Base-by-base conservation (phyloP, 2,329 filamentous ascomycete genomes). In the Pestalotiopsis sp. region DNA sequence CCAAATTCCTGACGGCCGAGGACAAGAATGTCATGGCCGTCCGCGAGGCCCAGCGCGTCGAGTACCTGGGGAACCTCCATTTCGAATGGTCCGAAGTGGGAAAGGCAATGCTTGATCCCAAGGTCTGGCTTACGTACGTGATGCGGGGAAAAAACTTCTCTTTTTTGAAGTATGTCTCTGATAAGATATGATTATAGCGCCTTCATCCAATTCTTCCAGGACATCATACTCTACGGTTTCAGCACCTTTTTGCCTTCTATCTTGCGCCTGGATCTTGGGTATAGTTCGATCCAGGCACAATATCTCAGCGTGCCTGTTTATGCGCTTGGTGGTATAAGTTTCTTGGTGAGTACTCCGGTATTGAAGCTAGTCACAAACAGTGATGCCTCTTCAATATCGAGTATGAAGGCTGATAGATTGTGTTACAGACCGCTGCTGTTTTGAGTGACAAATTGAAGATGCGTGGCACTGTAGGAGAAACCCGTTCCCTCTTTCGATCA, bases 261-360 rank as follows among this genome's bases (percentile, higher is more conserved):
- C 75, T 81, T 85, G 66, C 86, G 84, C 0, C 86, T 92, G 69
- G 88, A 90, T 2, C 31, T 61, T 14, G 77, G 76, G 2, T 91
- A 89, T 79, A 82, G 84, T 0, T 81, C 81, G 0, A 83, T 87
- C 0, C 83, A 90, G 72, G 86, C 90, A 0, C 91, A 93, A 75
- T 88, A 89, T 45, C 82, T 93, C 58, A 93, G 91, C 0, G 89
- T 92, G 23, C 91, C 91, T 1, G 90, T 90, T 74, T 93, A 93
- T 71, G 84, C 85, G 0, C 75, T 91, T 1, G 91, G 90, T 1
- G 90, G 89, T 0, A 82, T 89, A 23, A 85, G 83, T 0, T 92
- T 91, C 71, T 79, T 92, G 12, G 68, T 84, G 1, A 81, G 87
- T 9, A 90, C 90, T 5, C 84, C 84, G 69, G 2, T n/a, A 4